A percentile compares a stretch with the other conserved stretches of the same genome.
phyloP scores from a whole-genome alignment of 129 eudicot species.

The Oenanthe sinensis region DNA sequence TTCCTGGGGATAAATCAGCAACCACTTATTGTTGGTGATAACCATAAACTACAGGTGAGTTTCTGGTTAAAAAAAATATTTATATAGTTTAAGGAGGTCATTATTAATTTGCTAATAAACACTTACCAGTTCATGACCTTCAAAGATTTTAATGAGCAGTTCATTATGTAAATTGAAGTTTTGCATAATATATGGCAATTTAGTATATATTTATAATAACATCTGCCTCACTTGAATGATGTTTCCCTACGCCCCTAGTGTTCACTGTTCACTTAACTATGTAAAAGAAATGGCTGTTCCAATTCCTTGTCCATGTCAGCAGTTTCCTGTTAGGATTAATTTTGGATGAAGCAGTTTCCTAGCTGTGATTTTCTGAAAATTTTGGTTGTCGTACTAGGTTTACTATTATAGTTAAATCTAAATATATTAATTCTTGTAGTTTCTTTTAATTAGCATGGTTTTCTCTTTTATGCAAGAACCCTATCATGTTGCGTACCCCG shows the following conservation, averaged over 20 bases:
- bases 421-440: neutral
- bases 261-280: neutral
- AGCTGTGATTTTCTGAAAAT: neutral
- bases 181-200: neutral
- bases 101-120: neutral
- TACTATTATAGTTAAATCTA: neutral
- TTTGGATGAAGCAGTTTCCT: neutral
- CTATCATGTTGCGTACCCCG: neutral
- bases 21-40: conserved; percentile 96
- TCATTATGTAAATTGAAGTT: neutral
- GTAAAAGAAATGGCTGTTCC: neutral
- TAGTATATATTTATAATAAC: neutral
- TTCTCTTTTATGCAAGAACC: neutral
- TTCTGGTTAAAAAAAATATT: neutral
- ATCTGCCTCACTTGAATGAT: neutral
- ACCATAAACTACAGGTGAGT: conserved; percentile 88
- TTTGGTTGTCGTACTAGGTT: neutral
- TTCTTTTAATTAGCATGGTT: neutral
- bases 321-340: neutral
- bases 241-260: neutral
- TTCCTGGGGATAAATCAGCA: conserved; percentile 91
- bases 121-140: neutral
- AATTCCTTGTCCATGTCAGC: neutral
- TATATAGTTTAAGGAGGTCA: neutral
- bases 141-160: neutral